Conservation (phyloP, 441 rosid genomes). For the Codiaeum variegatum region DNA sequence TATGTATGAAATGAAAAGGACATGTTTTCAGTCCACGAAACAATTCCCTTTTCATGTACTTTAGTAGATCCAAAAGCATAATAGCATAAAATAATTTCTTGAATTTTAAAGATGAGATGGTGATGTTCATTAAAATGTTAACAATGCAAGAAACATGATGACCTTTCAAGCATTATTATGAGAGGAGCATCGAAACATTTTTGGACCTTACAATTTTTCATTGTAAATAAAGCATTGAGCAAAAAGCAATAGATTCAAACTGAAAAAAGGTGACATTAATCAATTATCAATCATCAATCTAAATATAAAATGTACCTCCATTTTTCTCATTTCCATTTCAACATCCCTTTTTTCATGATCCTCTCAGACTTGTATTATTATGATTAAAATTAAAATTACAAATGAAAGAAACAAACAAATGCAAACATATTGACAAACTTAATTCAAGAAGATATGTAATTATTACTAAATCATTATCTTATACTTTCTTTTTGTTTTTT, state of each 20-base stretch:
- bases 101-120: slow-evolving; percentile 1
- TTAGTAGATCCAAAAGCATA: background rate
- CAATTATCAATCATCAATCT: background rate
- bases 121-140: background rate
- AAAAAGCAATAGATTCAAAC: slow-evolving; percentile 14
- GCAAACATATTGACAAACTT: no score
- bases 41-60: background rate
- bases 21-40: background rate
- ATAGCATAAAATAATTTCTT: background rate
- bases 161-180: background rate
- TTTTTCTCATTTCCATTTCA: slow-evolving; percentile 79
- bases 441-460: no score
- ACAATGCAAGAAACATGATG: background rate
- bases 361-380: slow-evolving; percentile 90
- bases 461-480: no score
- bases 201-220: slow-evolving; percentile 13
- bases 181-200: background rate
- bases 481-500: no score
- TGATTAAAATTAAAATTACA: no score
- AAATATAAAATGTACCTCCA: slow-evolving; percentile 56
- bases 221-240: background rate
- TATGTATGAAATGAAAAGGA: no score
- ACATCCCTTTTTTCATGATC: slow-evolving; percentile 83
- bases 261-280: background rate
- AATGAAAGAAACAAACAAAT: no score